Evolutionary conservation across 441 rosid genomes (phyloP).

Genomic region (Melastoma candidum): DNA sequence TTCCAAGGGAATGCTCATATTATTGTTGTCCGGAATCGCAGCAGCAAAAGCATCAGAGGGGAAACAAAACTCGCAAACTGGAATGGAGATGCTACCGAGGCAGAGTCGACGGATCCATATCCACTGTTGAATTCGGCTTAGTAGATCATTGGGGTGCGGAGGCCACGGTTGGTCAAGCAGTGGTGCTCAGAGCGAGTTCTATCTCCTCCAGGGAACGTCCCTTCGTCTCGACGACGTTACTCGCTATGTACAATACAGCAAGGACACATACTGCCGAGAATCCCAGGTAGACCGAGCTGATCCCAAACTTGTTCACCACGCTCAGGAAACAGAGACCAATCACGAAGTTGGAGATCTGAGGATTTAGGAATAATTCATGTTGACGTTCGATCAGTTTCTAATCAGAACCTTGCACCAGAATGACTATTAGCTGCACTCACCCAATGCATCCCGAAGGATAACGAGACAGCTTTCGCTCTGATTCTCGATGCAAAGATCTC

Average conservation of each 20-base stretch:
- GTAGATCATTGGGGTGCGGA: too few species aligned
- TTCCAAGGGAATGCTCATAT: too few species aligned
- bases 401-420: too few species aligned
- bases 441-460: constrained; percentile 97
- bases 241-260: constrained; percentile 66
- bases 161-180: constrained; percentile 17
- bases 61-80: too few species aligned
- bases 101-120: too few species aligned
- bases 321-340: constrained; percentile 91
- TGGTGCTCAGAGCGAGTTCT: constrained; percentile 63
- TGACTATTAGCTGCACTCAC: constrained; percentile 25
- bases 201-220: constrained; percentile 93
- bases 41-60: too few species aligned
- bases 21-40: too few species aligned
- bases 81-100: too few species aligned
- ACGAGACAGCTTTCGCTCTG: constrained; percentile 93
- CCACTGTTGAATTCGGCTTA: too few species aligned
- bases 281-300: constrained; percentile 81
- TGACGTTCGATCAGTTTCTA: background rate
- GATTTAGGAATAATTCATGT: constrained; percentile 6
- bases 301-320: constrained; percentile 77
- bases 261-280: constrained; percentile 69
- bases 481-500: constrained; percentile 95
- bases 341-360: constrained; percentile 86
- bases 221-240: constrained; percentile 87